These are phyloP conservation scores for Pilaira anomala DNA, from an alignment of 192 early-diverging fungal species.

Conservation along the genomic window DNA sequence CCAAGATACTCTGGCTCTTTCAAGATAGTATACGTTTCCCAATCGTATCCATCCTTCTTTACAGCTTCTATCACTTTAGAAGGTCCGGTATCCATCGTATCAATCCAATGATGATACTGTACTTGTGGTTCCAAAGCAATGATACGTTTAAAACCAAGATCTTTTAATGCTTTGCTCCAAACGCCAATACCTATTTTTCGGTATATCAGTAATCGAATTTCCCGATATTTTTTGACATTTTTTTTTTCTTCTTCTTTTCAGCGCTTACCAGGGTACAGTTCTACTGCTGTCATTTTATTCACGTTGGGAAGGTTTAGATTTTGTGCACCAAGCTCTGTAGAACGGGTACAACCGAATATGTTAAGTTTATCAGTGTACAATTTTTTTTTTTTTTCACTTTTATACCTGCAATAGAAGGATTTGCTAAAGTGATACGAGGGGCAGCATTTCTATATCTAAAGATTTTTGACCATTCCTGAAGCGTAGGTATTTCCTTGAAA, in stretches of 20 bases:
- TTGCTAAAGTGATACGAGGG: not conserved
- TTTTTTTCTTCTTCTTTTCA: not conserved
- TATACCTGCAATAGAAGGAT: constrained; percentile 13
- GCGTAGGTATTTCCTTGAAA: not conserved
- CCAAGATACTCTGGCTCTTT: constrained; percentile 28
- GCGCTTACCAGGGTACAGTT: constrained; percentile 37
- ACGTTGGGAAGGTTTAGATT: constrained; percentile 16
- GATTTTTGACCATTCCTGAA: constrained; percentile 14
- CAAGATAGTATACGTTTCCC: constrained; percentile 30
- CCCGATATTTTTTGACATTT: not conserved
- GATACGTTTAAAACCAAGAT: constrained; percentile 29
- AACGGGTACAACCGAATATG: not conserved
- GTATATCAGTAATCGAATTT: not conserved
- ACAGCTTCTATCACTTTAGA: not conserved
- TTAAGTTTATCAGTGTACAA: not conserved
- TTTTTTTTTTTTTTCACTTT: not conserved
- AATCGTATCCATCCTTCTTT: constrained; percentile 34
- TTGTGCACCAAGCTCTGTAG: no score
- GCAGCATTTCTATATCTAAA: constrained; percentile 17
- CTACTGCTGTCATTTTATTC: constrained; percentile 31
- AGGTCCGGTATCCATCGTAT: constrained; percentile 10
- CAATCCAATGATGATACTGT: constrained; percentile 17
- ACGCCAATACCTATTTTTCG: constrained; percentile 25
- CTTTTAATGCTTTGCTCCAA: constrained; percentile 31
- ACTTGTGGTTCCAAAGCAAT: constrained; percentile 22